Base-by-base conservation (phyloP, 805 yeast genomes). In the Nakazawaea molendinolei region DNA sequence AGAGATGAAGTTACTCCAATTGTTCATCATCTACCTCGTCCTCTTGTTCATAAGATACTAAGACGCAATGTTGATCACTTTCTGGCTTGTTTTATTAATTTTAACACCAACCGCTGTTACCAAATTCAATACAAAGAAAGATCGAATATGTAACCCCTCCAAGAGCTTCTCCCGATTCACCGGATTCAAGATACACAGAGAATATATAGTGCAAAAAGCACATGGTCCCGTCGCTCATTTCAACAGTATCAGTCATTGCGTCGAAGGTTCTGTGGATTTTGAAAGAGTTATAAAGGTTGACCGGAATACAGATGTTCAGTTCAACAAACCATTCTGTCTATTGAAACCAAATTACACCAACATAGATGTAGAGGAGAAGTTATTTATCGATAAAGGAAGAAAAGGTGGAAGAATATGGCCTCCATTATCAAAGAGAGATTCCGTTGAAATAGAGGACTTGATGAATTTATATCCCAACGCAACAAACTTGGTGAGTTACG, bases 121-220 rank as follows among this genome's bases (percentile, higher is more conserved):
- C 17, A 31, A 34, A 5, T 38, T 38, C 13, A 44, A 50, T 19
- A 43, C 47, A 19, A 46, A 40, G 35, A 56, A 48, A 32, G 59
- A 52, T 40, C 58, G 47, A 36, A 45, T 49, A 2, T 67, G 74
- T 47, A 60, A 62, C 38, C 56, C 63, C 12, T 19, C 41, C n/a
- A 49, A n/a, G n/a, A n/a, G n/a, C n/a, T n/a, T n/a, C n/a, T n/a
- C n/a, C 9, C 65, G 70, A 1, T 79, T 67, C 44, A 63, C 77
- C 1, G 86, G 86, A 0, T 72, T 76, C 45, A 69, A 70, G 38
- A 55, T 78, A 2, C 67, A 68, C 33, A 60, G 79, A 34, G 65
- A 69, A 15, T 69, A 67, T 40, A 60, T 65, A 16, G 49, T 67
- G 17, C 68, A 65, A 31, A 52, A 59, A 21, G 35, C 58, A 16